These are phyloP conservation scores for Paecilomyces variotii DNA, from an alignment of 2,329 filamentous ascomycete genomes.

Conservation along the genomic window DNA sequence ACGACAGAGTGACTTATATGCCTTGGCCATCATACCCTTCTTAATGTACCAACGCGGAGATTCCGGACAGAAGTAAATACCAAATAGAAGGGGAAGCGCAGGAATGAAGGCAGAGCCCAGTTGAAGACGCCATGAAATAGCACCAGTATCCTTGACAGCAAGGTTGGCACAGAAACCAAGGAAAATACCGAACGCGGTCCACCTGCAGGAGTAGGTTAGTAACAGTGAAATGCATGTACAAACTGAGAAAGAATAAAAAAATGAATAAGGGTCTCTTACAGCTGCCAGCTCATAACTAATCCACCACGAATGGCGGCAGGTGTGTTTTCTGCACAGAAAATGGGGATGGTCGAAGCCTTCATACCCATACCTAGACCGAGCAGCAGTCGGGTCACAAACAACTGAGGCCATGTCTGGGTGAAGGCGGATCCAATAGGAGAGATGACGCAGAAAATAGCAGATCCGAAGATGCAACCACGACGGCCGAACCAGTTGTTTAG, in stretches of 20 bases:
- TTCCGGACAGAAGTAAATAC: conserved; percentile 56
- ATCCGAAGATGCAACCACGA: conserved; percentile 57
- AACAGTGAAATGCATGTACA: conserved; percentile 14
- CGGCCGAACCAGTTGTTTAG: conserved; percentile 52
- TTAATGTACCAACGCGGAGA: conserved; percentile 62
- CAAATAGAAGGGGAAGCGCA: conserved; percentile 51
- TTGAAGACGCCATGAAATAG: conserved; percentile 56
- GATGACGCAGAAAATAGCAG: conserved; percentile 57
- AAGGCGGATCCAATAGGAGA: conserved; percentile 60
- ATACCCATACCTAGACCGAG: conserved; percentile 56
- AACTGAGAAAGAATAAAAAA: conserved; percentile 18
- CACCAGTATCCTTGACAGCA: conserved; percentile 52
- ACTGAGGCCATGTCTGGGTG: conserved; percentile 51
- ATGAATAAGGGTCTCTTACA: conserved; percentile 22
- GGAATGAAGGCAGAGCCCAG: conserved; percentile 59
- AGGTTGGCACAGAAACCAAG: conserved; percentile 60
- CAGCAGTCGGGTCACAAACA: conserved; percentile 50
- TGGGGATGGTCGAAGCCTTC: conserved; percentile 49
- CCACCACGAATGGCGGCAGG: conserved; percentile 49
- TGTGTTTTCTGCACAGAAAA: conserved; percentile 49
- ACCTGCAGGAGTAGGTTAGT: conserved; percentile 18
- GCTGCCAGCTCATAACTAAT: conserved; percentile 49
- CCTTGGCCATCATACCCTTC: conserved; percentile 54
- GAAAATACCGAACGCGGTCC: conserved; percentile 57
- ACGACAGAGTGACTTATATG: conserved; percentile 50